Conservation (phyloP, 495 filamentous ascomycete genomes). For the Viridothelium virens region DNA sequence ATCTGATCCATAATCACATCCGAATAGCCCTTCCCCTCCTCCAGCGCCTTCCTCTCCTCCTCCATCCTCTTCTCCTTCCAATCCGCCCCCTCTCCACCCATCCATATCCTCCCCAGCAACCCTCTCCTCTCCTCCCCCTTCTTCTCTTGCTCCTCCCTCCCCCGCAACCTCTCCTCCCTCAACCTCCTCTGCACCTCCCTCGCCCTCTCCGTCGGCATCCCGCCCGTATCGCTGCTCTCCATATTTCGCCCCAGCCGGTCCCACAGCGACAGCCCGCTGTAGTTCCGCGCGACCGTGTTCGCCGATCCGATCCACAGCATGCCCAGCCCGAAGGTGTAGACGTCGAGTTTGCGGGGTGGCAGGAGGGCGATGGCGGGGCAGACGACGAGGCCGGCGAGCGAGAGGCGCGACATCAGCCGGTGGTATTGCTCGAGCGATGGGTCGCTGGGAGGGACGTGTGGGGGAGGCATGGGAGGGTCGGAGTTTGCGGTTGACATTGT, state of each 20-base stretch:
- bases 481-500: not conserved
- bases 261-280: conserved; percentile 27
- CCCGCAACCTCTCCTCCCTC: conserved; percentile 24
- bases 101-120: conserved; percentile 51
- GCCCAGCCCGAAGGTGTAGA: conserved; percentile 56
- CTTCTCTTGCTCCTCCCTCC: conserved; percentile 15
- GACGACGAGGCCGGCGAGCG: conserved; percentile 55
- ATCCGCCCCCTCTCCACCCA: conserved; percentile 53
- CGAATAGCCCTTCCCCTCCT: conserved; percentile 71
- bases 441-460: conserved; percentile 21
- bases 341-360: conserved; percentile 71
- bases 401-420: conserved; percentile 51
- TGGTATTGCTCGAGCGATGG: conserved; percentile 34
- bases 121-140: conserved; percentile 39
- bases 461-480: conserved; percentile 13
- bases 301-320: conserved; percentile 53
- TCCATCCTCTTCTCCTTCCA: conserved; percentile 66
- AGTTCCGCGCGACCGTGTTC: conserved; percentile 21
- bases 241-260: conserved; percentile 13
- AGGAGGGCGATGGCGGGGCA: conserved; percentile 64
- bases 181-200: conserved; percentile 40
- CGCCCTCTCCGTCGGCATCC: conserved; percentile 7
- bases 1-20: conserved; percentile 79
- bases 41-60: conserved; percentile 64
- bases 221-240: conserved; percentile 14